Base-by-base conservation (phyloP, 2,329 filamentous ascomycete genomes). In the Hypoxylon sp. region DNA sequence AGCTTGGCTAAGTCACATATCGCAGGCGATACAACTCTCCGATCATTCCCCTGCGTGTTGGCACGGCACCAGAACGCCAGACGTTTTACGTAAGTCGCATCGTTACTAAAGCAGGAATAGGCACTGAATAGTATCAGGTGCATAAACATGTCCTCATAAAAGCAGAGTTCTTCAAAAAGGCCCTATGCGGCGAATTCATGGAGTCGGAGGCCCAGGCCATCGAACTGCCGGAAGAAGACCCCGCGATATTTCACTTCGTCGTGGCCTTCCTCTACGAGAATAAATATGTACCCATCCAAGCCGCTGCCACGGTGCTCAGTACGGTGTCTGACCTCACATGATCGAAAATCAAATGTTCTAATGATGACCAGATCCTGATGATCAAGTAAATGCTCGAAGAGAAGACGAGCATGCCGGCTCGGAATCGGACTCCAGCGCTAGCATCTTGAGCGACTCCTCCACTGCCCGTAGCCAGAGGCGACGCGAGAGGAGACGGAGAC, bases 241-340 rank as follows among this genome's bases (percentile, higher is more conserved):
- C 84, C 2, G 79, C 80, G 57, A 80, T 84, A 48, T 86, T 86
- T 65, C 82, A 84, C 61, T 84, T 85, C 65, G 73, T 86, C 43
- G 75, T 86, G 34, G 81, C 82, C n/a, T 85, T 80, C 53, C 74
- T 85, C 11, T 85, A 85, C 67, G 83, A 85, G 67, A 79, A 78
- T 19, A 79, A 74, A 58, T 85, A 81, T 67, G 75, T 79, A 2
- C 83, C 83, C 34, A 82, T 84, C 60, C 80, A 75, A 65, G 75
- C 82, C n/a, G 75, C 78, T 32, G 77, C 81, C 2, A 77, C 78
- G 25, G 81, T 77, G 1, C 73, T 84, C 29, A 70, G 79, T 79
- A 67, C 65, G 73, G 64, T 48, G 34, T 3, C n/a, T 45, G 16
- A 5, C 29, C 27, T 16, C 14, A 25, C 5, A 11, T 8, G 2